phyloP scores from a whole-genome alignment of 1,284 basidiomycete genomes.

The Anthracocystis setariae region DNA sequence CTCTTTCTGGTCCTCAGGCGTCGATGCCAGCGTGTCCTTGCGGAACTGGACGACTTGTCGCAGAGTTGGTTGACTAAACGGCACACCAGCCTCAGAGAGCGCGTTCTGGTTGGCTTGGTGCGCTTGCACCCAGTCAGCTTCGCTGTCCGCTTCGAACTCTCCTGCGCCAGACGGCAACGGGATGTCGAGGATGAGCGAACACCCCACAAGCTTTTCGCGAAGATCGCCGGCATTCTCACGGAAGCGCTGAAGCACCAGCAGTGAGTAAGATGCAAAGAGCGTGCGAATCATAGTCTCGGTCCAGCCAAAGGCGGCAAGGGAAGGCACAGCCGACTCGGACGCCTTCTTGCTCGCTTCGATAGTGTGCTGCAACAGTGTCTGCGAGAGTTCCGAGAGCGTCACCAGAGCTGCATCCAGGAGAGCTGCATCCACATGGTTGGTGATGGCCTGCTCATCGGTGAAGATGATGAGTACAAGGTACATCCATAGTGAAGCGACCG shows the following conservation, averaged over 20 bases:
- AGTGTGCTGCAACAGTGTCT: conserved; percentile 23
- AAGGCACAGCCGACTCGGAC: conserved; percentile 7
- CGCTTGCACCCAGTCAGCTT: conserved; percentile 47
- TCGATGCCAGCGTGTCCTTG: conserved; percentile 14
- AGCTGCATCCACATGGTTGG: conserved; percentile 41
- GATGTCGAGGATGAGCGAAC: conserved; percentile 54
- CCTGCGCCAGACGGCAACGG: conserved; percentile 50
- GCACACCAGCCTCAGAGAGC: conserved; percentile 27
- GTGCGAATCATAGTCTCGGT: conserved; percentile 58
- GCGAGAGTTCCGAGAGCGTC: conserved; percentile 44
- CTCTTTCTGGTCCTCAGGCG: background rate
- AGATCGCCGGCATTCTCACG: conserved; percentile 44
- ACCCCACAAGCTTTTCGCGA: conserved; percentile 42
- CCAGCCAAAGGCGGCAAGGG: conserved; percentile 34
- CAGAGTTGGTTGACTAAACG: conserved; percentile 27
- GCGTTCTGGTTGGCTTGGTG: conserved; percentile 24
- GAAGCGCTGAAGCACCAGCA: conserved; percentile 59
- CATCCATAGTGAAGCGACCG: conserved; percentile 57
- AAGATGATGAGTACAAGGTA: conserved; percentile 58
- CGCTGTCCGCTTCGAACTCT: conserved; percentile 57
- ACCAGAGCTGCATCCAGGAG: conserved; percentile 47
- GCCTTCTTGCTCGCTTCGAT: conserved; percentile 14
- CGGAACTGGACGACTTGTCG: conserved; percentile 47
- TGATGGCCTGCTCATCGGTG: conserved; percentile 48
- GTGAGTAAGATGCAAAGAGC: conserved; percentile 55